Evolutionary conservation across 2,329 filamentous ascomycete species (phyloP).

Genomic region (Ophiostoma ulmi): DNA sequence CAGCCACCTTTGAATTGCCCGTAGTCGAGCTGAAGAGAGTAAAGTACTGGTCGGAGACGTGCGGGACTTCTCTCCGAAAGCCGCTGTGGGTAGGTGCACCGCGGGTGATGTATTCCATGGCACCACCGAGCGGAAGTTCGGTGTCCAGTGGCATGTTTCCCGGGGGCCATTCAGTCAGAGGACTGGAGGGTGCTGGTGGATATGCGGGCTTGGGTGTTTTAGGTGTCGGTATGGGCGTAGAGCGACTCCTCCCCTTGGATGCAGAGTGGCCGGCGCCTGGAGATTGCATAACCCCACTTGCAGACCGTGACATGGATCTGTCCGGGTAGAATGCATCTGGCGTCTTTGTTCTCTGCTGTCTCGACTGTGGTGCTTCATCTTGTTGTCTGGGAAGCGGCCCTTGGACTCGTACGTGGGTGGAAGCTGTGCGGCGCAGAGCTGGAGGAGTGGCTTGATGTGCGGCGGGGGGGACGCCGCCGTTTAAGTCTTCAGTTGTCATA

Average conservation of each 20-base stretch:
- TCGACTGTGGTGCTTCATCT: background rate
- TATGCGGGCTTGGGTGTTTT: slow-evolving; percentile 35
- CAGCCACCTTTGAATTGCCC: slow-evolving; percentile 37
- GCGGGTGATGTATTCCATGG: slow-evolving; percentile 53
- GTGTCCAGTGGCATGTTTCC: slow-evolving; percentile 45
- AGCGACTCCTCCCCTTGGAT: background rate
- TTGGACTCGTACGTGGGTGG: slow-evolving; percentile 15
- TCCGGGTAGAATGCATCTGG: slow-evolving; percentile 14
- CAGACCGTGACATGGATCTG: slow-evolving; percentile 11
- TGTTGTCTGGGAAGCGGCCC: slow-evolving; percentile 12
- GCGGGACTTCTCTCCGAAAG: slow-evolving; percentile 40
- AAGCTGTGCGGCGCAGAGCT: background rate
- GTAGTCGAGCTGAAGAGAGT: slow-evolving; percentile 47
- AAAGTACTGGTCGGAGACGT: slow-evolving; percentile 45
- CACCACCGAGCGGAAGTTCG: slow-evolving; percentile 49
- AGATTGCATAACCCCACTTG: background rate
- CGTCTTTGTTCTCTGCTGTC: background rate
- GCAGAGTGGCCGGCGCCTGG: background rate
- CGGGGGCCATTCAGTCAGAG: slow-evolving; percentile 55
- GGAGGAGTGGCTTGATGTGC: background rate
- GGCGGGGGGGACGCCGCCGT: background rate
- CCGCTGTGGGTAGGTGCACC: slow-evolving; percentile 55
- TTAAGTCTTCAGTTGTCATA: slow-evolving; percentile 26
- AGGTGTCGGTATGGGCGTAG: slow-evolving; percentile 25
- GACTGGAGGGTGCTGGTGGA: slow-evolving; percentile 33